These are phyloP conservation scores for Metschnikowia santaceciliae DNA, from an alignment of 805 yeast species.

Conservation along the genomic window DNA sequence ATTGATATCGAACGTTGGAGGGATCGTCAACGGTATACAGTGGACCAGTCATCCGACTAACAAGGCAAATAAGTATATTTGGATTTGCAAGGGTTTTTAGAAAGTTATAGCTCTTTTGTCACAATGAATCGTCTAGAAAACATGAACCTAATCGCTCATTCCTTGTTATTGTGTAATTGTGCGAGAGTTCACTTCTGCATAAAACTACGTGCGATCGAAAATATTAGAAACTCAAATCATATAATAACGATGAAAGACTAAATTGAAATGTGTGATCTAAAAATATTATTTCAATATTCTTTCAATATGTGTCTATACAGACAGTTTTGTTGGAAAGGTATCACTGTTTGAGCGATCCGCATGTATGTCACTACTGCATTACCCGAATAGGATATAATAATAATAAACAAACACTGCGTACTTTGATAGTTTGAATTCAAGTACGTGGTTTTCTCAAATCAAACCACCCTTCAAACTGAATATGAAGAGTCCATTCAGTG, in stretches of 20 bases:
- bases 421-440: neutral
- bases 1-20: constrained; percentile 1
- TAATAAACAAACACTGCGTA: constrained; percentile 14
- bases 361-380: neutral
- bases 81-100: neutral
- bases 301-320: neutral
- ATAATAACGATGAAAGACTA: neutral
- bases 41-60: neutral
- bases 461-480: neutral
- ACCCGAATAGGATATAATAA: constrained; percentile 20
- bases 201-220: neutral
- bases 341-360: neutral
- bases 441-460: constrained; percentile 1
- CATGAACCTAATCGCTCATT: neutral
- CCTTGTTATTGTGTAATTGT: neutral
- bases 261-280: no score
- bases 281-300: no score
- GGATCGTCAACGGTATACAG: neutral
- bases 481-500: constrained; percentile 35
- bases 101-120: neutral
- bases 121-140: neutral
- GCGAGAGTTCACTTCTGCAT: neutral
- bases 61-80: neutral
- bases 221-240: neutral
- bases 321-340: neutral